A percentile compares a stretch with the other conserved stretches of the same genome.
Conservation (phyloP, 1,284 basidiomycete species). For the Pyrrhoderma lamaoense region DNA sequence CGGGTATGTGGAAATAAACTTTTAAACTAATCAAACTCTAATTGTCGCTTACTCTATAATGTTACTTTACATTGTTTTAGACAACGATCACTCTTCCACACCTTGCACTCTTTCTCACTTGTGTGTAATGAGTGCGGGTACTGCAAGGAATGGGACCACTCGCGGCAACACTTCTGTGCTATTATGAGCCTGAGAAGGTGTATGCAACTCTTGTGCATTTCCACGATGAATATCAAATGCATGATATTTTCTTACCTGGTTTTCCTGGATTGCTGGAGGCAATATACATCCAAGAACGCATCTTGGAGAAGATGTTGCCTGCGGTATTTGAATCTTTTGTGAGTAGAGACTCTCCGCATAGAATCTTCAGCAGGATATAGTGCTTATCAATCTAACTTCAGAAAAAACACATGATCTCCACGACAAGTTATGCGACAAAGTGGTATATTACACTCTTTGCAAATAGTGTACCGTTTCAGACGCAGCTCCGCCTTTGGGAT, state of each 20-base stretch:
- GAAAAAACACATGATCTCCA: slow-evolving; percentile 83
- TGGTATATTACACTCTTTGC: slow-evolving; percentile 99
- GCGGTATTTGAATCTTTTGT: slow-evolving; percentile 79
- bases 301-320: slow-evolving; percentile 82
- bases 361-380: neutral
- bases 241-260: slow-evolving; percentile 86
- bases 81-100: slow-evolving; percentile 91
- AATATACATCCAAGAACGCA: slow-evolving; percentile 89
- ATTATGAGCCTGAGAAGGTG: slow-evolving; percentile 83
- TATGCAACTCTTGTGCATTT: slow-evolving; percentile 80
- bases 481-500: slow-evolving; percentile 93
- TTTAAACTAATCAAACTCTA: slow-evolving; percentile 2
- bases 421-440: slow-evolving; percentile 93
- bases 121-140: slow-evolving; percentile 87
- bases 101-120: slow-evolving; percentile 88
- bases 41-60: slow-evolving; percentile 10
- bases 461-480: slow-evolving; percentile 94
- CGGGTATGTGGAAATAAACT: slow-evolving; percentile 49
- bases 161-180: slow-evolving; percentile 90
- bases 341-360: too few species aligned
- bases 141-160: slow-evolving; percentile 98
- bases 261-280: slow-evolving; percentile 94
- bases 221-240: slow-evolving; percentile 86
- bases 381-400: slow-evolving; percentile 21
- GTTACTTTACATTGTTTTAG: slow-evolving; percentile 33